Conservation (phyloP, 495 filamentous ascomycete species). For the Polyplosphaeria fusca region DNA sequence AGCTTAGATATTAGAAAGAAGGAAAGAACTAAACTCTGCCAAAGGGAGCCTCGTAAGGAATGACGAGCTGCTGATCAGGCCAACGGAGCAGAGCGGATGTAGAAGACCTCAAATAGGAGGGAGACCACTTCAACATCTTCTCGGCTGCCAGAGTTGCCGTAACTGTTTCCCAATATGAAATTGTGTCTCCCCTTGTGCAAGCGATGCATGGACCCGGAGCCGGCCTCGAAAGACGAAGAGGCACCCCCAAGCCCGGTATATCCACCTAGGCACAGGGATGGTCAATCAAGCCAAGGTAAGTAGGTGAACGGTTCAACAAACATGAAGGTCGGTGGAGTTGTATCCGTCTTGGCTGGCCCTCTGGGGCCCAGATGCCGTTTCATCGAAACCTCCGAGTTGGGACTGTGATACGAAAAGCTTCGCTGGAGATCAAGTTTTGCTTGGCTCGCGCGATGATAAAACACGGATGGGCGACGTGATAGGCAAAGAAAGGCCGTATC, state of each 20-base stretch:
- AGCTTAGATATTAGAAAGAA: constrained; percentile 15
- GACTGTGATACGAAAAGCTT: constrained; percentile 12
- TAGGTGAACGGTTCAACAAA: too few species aligned
- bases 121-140: neutral
- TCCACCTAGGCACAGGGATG: neutral
- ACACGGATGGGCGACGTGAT: neutral
- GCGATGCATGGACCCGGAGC: neutral
- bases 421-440: constrained; percentile 1
- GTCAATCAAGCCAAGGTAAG: neutral
- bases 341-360: constrained; percentile 22
- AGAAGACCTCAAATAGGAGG: neutral
- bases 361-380: constrained; percentile 8
- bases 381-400: constrained; percentile 21
- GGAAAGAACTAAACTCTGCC: constrained; percentile 14
- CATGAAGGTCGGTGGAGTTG: neutral
- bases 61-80: constrained; percentile 26
- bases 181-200: neutral
- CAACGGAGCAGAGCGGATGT: constrained; percentile 3
- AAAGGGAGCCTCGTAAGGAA: constrained; percentile 10
- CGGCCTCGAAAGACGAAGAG: neutral
- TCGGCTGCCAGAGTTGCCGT: too few species aligned
- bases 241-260: constrained; percentile 2
- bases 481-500: neutral
- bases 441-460: constrained; percentile 10
- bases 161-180: too few species aligned